Percentiles rank a stretch among this genome's conserved stretches.
Conservation (phyloP, 2,329 filamentous ascomycete genomes). For the Stylonectria norvegica region DNA sequence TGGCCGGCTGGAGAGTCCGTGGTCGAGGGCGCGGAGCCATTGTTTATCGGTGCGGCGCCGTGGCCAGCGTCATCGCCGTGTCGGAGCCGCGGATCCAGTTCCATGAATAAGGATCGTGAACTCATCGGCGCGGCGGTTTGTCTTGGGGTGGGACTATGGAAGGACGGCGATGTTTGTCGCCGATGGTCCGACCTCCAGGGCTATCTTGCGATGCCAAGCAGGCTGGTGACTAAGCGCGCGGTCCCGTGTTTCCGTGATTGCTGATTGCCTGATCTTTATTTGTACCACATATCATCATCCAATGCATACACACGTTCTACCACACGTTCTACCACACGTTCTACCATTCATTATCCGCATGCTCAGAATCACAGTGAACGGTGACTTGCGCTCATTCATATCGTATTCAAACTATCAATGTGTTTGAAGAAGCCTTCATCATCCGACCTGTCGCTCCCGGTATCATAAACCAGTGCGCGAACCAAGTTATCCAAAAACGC, state of each 20-base stretch:
- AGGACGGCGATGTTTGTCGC: conserved; percentile 30
- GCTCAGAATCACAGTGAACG: no score
- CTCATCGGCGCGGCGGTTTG: conserved; percentile 16
- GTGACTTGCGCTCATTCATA: conserved; percentile 8
- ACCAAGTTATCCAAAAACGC: conserved; percentile 11
- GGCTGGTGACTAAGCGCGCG: conserved; percentile 20
- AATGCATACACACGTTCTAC: no score
- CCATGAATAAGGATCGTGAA: conserved; percentile 32
- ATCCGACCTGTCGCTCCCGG: conserved; percentile 7
- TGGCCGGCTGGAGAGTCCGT: no score
- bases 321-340: no score
- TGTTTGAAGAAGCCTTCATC: conserved; percentile 3
- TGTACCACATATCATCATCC: no score
- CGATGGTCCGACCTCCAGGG: conserved; percentile 28
- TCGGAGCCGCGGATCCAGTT: conserved; percentile 33
- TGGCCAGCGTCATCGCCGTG: conserved; percentile 23
- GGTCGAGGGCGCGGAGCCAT: no score
- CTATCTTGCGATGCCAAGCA: conserved; percentile 2
- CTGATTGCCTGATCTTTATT: no score
- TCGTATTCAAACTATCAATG: conserved; percentile 9
- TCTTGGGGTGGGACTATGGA: conserved; percentile 13
- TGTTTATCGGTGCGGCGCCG: no score
- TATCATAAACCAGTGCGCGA: conserved; percentile 3
- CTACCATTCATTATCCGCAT: no score
- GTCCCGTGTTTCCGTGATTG: conserved; percentile 8